Evolutionary conservation across 768 basidiomycete species (phyloP), one percentile per base, ranked within the genome.

Genomic region (Leccinellum rugosiceps): DNA sequence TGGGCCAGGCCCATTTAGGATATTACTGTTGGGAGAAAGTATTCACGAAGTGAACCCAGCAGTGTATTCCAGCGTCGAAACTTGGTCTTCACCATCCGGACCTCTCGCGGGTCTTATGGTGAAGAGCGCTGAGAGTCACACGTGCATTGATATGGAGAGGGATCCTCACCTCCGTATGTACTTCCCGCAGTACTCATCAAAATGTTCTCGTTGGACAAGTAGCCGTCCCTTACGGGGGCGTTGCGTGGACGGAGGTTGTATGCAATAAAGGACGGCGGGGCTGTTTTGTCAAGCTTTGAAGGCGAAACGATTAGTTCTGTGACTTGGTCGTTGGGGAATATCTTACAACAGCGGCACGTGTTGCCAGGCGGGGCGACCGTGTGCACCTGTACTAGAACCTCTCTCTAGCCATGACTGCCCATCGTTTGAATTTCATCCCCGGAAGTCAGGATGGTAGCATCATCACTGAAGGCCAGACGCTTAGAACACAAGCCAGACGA

Each of bases 401-500:
- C 34, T 53, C 52, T 28, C 54, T 59, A n/a, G 61, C 61, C 34
- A 38, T 43, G 17, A 4, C 6, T 25, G 61, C 61, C 58, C 58
- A 60, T 9, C 51, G 44, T 59, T 80, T 78, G 68, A 78, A 80
- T 1, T 61, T 67, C 38, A 73, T 75, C 4, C 77, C 74, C 21
- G 79, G 77, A 52, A 80, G 71, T 78, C 79, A 79, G 0, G 64
- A 62, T 0, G 79, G 79, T 1, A 79, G 10, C 3, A 21, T 15
- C n/a, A 25, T 46, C 45, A 57, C 56, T 57, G 11, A 15, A 46
- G n/a, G 48, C n/a, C 28, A 15, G n/a, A 15, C 17, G 2, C 3
- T 56, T 25, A 52, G 32, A 21, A 28, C 7, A n/a, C n/a, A 19
- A 25, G 11, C 23, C 8, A 5, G 46, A 11, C 14, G 41, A 48